Percentiles rank a stretch among this genome's conserved stretches.
phyloP scores from a whole-genome alignment of 345 rosid genomes.

The Ricinus communis region DNA sequence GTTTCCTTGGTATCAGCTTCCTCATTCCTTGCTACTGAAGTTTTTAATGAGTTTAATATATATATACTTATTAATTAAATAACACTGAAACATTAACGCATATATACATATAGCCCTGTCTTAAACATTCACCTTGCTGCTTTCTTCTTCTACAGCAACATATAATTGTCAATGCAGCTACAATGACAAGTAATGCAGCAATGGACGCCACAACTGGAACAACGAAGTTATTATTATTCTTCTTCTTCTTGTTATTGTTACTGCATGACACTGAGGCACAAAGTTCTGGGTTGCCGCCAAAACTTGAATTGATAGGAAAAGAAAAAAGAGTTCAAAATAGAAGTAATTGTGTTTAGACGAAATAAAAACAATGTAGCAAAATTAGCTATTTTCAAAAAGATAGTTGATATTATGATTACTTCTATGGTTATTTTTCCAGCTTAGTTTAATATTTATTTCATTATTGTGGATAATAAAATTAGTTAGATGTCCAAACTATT shows the following conservation, averaged over 20 bases:
- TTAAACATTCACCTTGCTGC: neutral
- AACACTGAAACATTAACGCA: too few relatives aligned
- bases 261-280: conserved; percentile 22
- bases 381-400: too few relatives aligned
- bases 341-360: too few relatives aligned
- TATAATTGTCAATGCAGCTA: conserved; percentile 14
- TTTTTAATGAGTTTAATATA: neutral
- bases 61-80: neutral
- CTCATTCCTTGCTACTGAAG: neutral
- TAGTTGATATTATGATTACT: too few relatives aligned
- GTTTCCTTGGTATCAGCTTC: neutral
- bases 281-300: conserved; percentile 34
- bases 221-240: neutral
- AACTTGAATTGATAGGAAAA: neutral
- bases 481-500: too few relatives aligned
- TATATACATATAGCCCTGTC: too few relatives aligned
- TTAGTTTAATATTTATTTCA: too few relatives aligned
- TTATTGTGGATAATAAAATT: too few relatives aligned
- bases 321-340: too few relatives aligned
- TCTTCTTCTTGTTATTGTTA: conserved; percentile 16
- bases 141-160: conserved; percentile 23
- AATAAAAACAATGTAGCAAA: too few relatives aligned
- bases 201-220: conserved; percentile 28
- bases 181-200: conserved; percentile 21
- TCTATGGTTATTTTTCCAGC: too few relatives aligned